These are phyloP conservation scores for Laetiporus sulphureus DNA, from an alignment of 1,284 basidiomycete genomes.

Conservation along the genomic window DNA sequence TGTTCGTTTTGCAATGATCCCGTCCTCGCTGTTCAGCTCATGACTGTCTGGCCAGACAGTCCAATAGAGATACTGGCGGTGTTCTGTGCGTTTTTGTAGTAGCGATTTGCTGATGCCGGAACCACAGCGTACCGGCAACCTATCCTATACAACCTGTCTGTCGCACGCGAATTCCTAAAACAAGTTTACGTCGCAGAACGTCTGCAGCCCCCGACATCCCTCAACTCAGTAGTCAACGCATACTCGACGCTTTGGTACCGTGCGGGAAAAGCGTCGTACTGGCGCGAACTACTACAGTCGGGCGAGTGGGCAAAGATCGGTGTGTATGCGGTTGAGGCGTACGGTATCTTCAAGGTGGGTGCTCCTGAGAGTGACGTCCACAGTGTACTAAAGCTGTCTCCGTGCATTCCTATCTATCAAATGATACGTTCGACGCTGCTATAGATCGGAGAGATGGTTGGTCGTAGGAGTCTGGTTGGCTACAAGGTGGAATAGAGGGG, in stretches of 20 bases:
- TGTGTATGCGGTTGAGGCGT: slow-evolving; percentile 85
- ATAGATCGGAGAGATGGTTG: slow-evolving; percentile 90
- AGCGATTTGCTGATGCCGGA: background rate
- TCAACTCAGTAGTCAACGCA: slow-evolving; percentile 57
- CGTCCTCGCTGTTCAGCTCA: background rate
- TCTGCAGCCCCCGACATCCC: slow-evolving; percentile 73
- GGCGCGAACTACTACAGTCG: slow-evolving; percentile 60
- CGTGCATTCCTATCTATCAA: too few relatives aligned
- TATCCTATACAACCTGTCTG: slow-evolving; percentile 77
- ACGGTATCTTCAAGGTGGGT: slow-evolving; percentile 78
- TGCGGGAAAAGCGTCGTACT: slow-evolving; percentile 61
- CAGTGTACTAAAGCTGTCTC: too few relatives aligned
- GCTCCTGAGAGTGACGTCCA: too few relatives aligned
- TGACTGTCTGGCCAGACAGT: background rate
- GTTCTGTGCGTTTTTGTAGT: background rate
- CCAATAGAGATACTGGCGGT: too few relatives aligned
- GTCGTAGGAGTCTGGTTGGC: slow-evolving; percentile 78
- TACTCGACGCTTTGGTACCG: slow-evolving; percentile 73
- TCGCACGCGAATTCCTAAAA: slow-evolving; percentile 80
- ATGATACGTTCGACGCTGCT: background rate
- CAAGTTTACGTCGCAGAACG: slow-evolving; percentile 89
- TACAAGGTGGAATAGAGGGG: slow-evolving; percentile 70
- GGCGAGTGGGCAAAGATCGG: slow-evolving; percentile 79
- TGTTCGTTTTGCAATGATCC: background rate
- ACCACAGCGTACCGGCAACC: slow-evolving; percentile 76